These are phyloP conservation scores for Chromera velia DNA, from an alignment of 73 alveolate genomes.

Conservation along the genomic window DNA sequence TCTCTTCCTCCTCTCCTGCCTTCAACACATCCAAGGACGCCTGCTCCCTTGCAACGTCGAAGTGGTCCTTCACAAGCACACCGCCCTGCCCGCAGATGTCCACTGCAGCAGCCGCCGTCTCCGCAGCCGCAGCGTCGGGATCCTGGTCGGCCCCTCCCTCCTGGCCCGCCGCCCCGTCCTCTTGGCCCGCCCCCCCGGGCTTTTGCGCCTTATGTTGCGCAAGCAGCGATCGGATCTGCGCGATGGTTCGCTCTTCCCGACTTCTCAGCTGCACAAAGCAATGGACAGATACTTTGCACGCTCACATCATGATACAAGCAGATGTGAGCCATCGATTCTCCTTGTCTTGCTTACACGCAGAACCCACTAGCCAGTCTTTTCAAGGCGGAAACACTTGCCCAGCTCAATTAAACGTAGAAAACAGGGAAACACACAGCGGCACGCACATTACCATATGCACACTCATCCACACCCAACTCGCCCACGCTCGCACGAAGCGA, in stretches of 20 bases:
- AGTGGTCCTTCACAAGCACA: slow-evolving; percentile 21
- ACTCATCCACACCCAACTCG: no score
- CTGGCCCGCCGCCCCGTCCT: background rate
- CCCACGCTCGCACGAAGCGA: no score
- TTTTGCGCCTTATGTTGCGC: background rate
- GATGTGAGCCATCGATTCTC: no score
- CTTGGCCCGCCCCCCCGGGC: background rate
- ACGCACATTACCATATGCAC: no score
- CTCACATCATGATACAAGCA: no score
- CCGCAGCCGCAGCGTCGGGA: background rate
- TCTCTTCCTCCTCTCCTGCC: slow-evolving; percentile 40
- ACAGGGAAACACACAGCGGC: no score
- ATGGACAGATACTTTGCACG: no score
- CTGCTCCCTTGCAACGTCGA: slow-evolving; percentile 35
- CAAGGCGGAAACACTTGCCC: no score
- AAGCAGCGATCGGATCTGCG: background rate
- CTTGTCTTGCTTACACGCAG: no score
- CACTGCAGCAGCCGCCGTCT: background rate
- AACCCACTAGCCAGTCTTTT: no score
- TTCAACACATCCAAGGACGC: slow-evolving; percentile 26
- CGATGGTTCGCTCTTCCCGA: background rate
- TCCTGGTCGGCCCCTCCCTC: background rate
- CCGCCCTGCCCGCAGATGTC: slow-evolving; percentile 9
- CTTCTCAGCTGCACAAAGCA: background rate
- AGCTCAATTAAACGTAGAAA: no score